Evolutionary conservation across 306 rosid genomes (phyloP).

Genomic region (Prunus persica): Prunus_persica_NCBIv2 NC_034009.1:27073001-27073500

Average conservation of each 20-base stretch:
- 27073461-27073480: neutral
- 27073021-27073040: conserved; percentile 15
- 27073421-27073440: neutral
- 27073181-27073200: conserved; percentile 4
- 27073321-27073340: neutral
- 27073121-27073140: conserved; percentile 9
- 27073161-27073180: neutral
- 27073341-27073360: neutral
- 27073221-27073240: conserved; percentile 75
- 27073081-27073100: conserved; percentile 41
- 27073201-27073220: conserved; percentile 55
- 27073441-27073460: neutral
- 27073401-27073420: neutral
- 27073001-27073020: conserved; percentile 44
- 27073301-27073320: neutral
- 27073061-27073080: conserved; percentile 25
- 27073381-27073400: neutral
- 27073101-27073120: conserved; percentile 14
- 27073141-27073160: neutral
- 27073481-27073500: neutral
- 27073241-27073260: conserved; percentile 60
- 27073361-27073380: neutral
- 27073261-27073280: neutral
- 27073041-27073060: conserved; percentile 19
- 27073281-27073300: neutral